Conservation (phyloP, 495 filamentous ascomycete genomes). For the Hyaloscypha finlandica region DNA sequence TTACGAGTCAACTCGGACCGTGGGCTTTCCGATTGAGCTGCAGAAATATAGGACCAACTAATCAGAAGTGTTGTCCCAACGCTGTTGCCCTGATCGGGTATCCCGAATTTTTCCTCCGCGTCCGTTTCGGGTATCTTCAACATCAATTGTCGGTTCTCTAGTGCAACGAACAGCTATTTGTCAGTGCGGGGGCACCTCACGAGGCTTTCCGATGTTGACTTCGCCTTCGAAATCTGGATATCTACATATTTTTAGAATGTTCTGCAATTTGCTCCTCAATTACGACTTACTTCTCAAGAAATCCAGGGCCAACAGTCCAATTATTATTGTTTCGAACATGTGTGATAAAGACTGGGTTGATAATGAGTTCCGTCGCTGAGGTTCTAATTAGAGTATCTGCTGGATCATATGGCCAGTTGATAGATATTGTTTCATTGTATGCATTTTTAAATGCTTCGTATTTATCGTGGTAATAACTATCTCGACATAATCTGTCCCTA, state of each 20-base stretch:
- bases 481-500: slow-evolving; percentile 8
- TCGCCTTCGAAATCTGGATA: slow-evolving; percentile 6
- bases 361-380: neutral
- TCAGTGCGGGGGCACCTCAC: neutral
- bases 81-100: too few species aligned
- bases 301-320: neutral
- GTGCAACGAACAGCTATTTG: neutral
- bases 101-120: too few species aligned
- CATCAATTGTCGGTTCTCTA: too few species aligned
- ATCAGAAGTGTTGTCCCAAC: neutral
- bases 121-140: too few species aligned
- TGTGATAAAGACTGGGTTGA: slow-evolving; percentile 1
- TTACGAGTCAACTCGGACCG: neutral
- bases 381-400: neutral
- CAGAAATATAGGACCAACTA: neutral
- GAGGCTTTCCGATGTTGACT: slow-evolving; percentile 2
- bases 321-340: neutral
- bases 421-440: slow-evolving; percentile 1
- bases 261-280: neutral
- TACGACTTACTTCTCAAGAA: neutral
- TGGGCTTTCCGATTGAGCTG: neutral
- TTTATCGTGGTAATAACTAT: neutral
- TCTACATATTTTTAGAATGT: neutral
- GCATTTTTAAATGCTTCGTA: neutral
- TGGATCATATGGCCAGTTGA: slow-evolving; percentile 5